Evolutionary conservation across 345 rosid species (phyloP).

Genomic region (Salix exigua): DNA sequence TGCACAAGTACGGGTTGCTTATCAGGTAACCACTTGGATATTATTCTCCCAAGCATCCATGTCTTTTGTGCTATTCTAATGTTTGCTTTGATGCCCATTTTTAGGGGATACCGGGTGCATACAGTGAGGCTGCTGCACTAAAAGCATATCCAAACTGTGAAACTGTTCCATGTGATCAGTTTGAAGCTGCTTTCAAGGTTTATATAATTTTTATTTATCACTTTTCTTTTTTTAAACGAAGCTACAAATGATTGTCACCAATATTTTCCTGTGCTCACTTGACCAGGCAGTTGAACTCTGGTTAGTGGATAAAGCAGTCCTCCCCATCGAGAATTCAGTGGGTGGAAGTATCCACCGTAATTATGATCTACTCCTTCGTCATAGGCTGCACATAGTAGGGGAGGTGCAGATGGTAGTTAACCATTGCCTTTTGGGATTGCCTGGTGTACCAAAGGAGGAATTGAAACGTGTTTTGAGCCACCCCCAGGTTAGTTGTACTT

Average conservation of each 20-base stretch:
- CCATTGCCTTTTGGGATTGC: conserved; percentile 82
- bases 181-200: conserved; percentile 87
- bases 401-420: conserved; percentile 77
- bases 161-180: conserved; percentile 83
- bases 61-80: conserved; percentile 15
- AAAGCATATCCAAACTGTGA: conserved; percentile 86
- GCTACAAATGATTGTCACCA: not conserved
- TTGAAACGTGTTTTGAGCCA: conserved; percentile 77
- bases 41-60: conserved; percentile 10
- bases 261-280: conserved; percentile 11
- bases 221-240: conserved; percentile 11
- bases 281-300: conserved; percentile 90
- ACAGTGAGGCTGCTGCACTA: conserved; percentile 86
- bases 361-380: conserved; percentile 90
- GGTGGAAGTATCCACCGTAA: conserved; percentile 95
- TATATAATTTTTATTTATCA: not conserved
- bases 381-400: conserved; percentile 88
- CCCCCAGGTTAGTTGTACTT: conserved; percentile 58
- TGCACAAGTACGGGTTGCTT: conserved; percentile 70
- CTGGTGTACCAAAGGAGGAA: conserved; percentile 65
- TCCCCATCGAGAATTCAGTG: conserved; percentile 86
- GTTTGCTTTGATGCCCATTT: conserved; percentile 17
- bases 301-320: conserved; percentile 88
- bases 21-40: conserved; percentile 51
- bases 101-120: conserved; percentile 89